These are phyloP conservation scores for Globisporangium okanoganense DNA, from an alignment of 352 stramenopile species.

Conservation along the genomic window DNA sequence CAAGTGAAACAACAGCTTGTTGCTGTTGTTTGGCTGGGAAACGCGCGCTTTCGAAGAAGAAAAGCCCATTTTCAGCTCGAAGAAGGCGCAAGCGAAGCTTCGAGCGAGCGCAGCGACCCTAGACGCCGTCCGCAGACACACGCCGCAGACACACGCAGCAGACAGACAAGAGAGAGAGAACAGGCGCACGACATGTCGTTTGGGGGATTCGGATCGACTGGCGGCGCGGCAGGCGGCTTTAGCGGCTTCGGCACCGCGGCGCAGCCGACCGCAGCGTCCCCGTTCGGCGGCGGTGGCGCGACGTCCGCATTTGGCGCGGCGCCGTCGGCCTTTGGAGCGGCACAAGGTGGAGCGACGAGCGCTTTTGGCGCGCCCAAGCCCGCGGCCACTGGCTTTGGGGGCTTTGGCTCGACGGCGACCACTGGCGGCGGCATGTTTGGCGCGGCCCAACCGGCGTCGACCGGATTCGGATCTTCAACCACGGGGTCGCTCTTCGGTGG, in stretches of 20 bases:
- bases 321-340: slow-evolving; percentile 37
- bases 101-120: background rate
- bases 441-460: slow-evolving; percentile 20
- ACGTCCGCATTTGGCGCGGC: slow-evolving; percentile 24
- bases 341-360: slow-evolving; percentile 20
- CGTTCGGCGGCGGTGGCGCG: slow-evolving; percentile 38
- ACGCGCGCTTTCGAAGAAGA: slow-evolving; percentile 1
- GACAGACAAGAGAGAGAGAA: background rate
- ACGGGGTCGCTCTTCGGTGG: slow-evolving; percentile 19
- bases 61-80: background rate
- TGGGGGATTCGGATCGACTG: slow-evolving; percentile 35
- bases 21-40: slow-evolving; percentile 10
- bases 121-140: no score
- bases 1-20: background rate
- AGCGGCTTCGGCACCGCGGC: slow-evolving; percentile 32
- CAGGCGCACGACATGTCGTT: slow-evolving; percentile 40
- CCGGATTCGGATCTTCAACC: slow-evolving; percentile 30
- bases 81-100: background rate
- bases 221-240: slow-evolving; percentile 36
- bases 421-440: slow-evolving; percentile 26
- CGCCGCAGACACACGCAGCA: no score
- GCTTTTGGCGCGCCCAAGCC: slow-evolving; percentile 32
- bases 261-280: slow-evolving; percentile 36
- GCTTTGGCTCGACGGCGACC: slow-evolving; percentile 34
- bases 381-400: slow-evolving; percentile 33